Base-by-base conservation (phyloP, 495 filamentous ascomycete species). In the Lepidopterella palustris region DNA sequence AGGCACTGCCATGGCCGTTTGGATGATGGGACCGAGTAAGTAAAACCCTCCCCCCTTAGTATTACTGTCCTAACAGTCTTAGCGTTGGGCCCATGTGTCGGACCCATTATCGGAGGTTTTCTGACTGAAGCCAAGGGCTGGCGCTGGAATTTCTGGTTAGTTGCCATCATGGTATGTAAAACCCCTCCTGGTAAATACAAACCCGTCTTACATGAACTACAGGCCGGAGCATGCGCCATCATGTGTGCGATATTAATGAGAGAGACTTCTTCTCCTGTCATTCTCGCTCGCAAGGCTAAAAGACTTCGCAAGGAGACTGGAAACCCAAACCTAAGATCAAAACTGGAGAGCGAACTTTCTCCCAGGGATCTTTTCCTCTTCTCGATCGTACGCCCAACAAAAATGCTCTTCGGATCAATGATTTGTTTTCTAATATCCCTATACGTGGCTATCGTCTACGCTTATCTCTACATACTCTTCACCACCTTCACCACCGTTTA, bases 381-480 rank as follows among this genome's bases (percentile, higher is more conserved):
- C 11, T 67, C 76, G n/a, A 78, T 84, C 35, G 62, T 79, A 3
- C 74, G 79, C 0, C 82, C 82, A 0, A 51, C 74, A 5, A 80
- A 78, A 61, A 73, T 84, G 70, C 71, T 84, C 6, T 56, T 78
- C 23, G 72, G 73, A 57, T 83, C 70, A 18, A 82, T 85, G 9
- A 86, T 90, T 59, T 81, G 84, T 39, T 77, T 84, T 62, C 69
- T 86, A 28, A 78, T 87, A 18, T 85, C 82, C 13, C 61, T 89
- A 4, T 92, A 92, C 70, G 82, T 91, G 74, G 83, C 87, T 40
- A 82, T 90, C 58, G 75, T 84, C 9, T 92, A 90, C 67, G 85
- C 87, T 10, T 84, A 88, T 25, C 71, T 92, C 11, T 95, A 93
- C 72, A 82, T 95, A 60, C 79, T 93, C 54, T 87, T 89, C 75